Conservation (phyloP, 805 yeast genomes). For the Wickerhamomyces bovis region DNA sequence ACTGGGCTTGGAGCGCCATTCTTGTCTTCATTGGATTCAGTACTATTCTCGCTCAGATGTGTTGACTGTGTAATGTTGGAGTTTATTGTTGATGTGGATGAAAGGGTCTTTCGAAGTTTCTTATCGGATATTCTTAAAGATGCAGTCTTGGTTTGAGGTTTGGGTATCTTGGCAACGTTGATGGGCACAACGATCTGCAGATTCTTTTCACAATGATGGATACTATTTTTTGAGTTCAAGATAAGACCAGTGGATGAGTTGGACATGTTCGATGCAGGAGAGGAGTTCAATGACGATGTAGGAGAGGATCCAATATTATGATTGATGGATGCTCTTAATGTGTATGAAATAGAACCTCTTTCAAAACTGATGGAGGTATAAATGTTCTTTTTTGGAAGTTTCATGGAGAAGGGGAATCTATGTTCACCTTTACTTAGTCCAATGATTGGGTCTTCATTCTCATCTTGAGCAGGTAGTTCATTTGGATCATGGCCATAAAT, state of each 20-base stretch:
- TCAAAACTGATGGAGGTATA: constrained; percentile 78
- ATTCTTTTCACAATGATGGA: constrained; percentile 47
- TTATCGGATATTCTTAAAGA: constrained; percentile 50
- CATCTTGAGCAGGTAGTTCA: constrained; percentile 5
- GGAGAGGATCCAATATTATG: constrained; percentile 17
- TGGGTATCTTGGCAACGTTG: constrained; percentile 61
- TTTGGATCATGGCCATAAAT: constrained; percentile 44
- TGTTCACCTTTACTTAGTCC: constrained; percentile 81
- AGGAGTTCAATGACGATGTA: constrained; percentile 12
- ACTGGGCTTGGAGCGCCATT: constrained; percentile 23
- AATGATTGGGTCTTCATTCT: constrained; percentile 14
- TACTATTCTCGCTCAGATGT: constrained; percentile 16
- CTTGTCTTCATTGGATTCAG: constrained; percentile 11
- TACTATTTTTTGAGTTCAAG: constrained; percentile 21
- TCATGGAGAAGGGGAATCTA: constrained; percentile 78
- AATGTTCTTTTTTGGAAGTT: constrained; percentile 67
- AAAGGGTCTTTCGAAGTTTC: constrained; percentile 32
- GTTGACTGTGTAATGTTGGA: constrained; percentile 22
- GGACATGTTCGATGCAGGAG: constrained; percentile 19
- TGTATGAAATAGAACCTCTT: constrained; percentile 73
- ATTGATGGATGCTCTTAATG: constrained; percentile 41
- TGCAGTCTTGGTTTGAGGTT: constrained; percentile 60
- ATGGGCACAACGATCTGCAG: constrained; percentile 65
- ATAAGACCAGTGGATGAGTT: constrained; percentile 11
- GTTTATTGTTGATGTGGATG: constrained; percentile 36